These are phyloP conservation scores for Talinum fruticosum DNA, from an alignment of 148 eudicot species.

Conservation along the genomic window DNA sequence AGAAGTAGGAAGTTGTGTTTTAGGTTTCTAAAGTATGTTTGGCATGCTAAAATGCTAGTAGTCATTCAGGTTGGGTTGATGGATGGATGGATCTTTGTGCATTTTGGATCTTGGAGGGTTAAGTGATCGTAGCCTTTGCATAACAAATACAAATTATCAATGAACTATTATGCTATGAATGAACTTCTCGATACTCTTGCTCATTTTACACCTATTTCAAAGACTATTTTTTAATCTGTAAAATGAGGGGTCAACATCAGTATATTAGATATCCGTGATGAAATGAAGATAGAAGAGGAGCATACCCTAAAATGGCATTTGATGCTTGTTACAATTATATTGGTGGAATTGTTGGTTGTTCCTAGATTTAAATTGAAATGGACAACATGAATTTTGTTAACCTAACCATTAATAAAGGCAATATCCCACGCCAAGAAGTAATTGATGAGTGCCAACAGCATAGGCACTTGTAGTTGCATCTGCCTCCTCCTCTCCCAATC, in stretches of 20 bases:
- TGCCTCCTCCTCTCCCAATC: background rate
- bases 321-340: background rate
- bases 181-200: background rate
- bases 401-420: background rate
- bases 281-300: background rate
- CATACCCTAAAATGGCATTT: background rate
- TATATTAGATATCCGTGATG: background rate
- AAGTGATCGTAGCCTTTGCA: background rate
- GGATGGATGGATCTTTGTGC: no score
- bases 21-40: no score
- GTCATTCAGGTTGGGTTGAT: no score
- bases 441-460: background rate
- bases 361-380: background rate
- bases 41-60: no score
- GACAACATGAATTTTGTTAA: background rate
- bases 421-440: background rate
- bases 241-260: no score
- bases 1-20: background rate
- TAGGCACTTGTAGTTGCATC: background rate
- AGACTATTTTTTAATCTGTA: no score
- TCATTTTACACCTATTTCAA: no score
- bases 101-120: background rate
- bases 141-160: background rate
- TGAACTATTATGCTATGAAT: background rate
- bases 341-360: background rate